A percentile compares a stretch with the other conserved stretches of the same genome.
These are phyloP conservation scores for Lupinus albus DNA, from an alignment of 306 rosid species.

Conservation along the genomic window DNA sequence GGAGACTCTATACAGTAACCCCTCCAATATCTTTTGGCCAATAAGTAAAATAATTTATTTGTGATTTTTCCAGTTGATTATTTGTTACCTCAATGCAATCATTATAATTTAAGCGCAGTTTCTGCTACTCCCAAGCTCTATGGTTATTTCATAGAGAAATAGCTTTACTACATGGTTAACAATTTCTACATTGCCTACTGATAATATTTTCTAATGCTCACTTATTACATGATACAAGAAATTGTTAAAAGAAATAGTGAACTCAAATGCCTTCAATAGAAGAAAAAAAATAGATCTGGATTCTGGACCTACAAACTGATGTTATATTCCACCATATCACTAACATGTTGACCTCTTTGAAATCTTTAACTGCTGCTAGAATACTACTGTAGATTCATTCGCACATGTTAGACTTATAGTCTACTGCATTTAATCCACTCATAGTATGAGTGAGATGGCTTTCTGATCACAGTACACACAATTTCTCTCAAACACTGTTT, in stretches of 20 bases:
- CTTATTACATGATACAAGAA: constrained; percentile 5
- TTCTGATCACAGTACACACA: not conserved
- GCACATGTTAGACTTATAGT: not conserved
- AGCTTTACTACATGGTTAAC: not conserved
- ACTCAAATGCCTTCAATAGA: not conserved
- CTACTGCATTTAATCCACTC: not conserved
- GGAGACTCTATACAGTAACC: not conserved
- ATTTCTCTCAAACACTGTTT: too few species aligned
- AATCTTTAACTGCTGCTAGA: too few species aligned
- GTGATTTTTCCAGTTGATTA: not conserved
- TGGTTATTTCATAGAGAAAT: not conserved
- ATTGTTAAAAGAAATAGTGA: not conserved
- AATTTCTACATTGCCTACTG: not conserved
- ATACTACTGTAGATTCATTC: not conserved
- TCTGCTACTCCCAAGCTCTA: not conserved
- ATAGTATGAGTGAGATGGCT: not conserved
- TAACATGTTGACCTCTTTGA: too few species aligned
- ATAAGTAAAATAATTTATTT: constrained; percentile 14
- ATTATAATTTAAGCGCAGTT: not conserved
- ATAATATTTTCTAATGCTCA: not conserved
- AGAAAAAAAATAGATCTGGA: too few species aligned
- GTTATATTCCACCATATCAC: not conserved
- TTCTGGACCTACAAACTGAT: constrained; percentile 10
- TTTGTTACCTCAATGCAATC: constrained; percentile 12
- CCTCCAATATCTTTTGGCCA: not conserved